phyloP scores from a whole-genome alignment of 768 basidiomycete genomes.

The Cantharellus cinnabarinus region DNA sequence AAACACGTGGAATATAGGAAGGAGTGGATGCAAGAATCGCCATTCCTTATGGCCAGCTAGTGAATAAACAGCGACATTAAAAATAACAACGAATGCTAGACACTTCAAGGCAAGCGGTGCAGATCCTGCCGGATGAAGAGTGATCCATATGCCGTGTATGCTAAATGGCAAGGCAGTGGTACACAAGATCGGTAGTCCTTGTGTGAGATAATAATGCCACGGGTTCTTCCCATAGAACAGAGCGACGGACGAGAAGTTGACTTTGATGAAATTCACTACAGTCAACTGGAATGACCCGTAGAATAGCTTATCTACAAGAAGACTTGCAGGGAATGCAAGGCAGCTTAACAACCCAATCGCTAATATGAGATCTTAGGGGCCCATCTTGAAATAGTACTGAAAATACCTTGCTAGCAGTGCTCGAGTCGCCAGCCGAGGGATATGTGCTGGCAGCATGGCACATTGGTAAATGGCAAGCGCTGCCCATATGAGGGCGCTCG shows the following conservation, averaged over 20 bases:
- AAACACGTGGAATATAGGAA: constrained; percentile 67
- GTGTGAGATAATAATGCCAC: constrained; percentile 78
- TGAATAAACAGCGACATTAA: constrained; percentile 56
- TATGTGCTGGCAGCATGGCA: neutral
- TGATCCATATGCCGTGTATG: too few relatives aligned
- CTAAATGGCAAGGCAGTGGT: constrained; percentile 54
- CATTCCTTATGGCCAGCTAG: constrained; percentile 87
- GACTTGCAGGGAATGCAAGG: constrained; percentile 9
- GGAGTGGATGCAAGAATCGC: constrained; percentile 83
- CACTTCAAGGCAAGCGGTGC: neutral
- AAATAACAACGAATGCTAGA: constrained; percentile 32
- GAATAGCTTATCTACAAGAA: constrained; percentile 49
- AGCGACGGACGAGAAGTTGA: constrained; percentile 71
- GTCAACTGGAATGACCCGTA: constrained; percentile 50
- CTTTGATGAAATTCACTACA: constrained; percentile 58
- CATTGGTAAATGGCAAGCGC: constrained; percentile 16
- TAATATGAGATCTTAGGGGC: too few relatives aligned
- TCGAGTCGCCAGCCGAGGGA: too few relatives aligned
- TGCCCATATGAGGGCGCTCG: constrained; percentile 71
- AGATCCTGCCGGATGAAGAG: too few relatives aligned
- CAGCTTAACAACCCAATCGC: neutral
- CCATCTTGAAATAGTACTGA: too few relatives aligned
- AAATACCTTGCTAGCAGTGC: too few relatives aligned
- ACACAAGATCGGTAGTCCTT: constrained; percentile 68
- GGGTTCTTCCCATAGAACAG: constrained; percentile 77